These are phyloP conservation scores for Penicillium macrosclerotiorum DNA, from an alignment of 495 filamentous ascomycete genomes.

Conservation along the genomic window DNA sequence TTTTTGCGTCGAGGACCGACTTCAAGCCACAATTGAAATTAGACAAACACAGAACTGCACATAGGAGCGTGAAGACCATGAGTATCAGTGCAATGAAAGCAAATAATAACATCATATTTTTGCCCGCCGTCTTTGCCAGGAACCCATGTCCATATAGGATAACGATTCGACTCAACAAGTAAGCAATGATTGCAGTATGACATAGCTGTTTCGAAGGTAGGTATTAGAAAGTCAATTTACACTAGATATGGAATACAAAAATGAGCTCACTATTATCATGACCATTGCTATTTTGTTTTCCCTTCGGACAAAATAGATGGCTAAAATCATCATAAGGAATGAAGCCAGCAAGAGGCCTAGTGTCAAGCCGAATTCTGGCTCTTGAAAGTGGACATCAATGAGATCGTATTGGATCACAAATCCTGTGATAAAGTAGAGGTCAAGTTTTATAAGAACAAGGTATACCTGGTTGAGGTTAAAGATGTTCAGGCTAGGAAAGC, in stretches of 20 bases:
- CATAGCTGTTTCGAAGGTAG: conserved; percentile 4
- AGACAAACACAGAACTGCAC: conserved; percentile 9
- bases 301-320: conserved; percentile 14
- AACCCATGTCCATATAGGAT: conserved; percentile 6
- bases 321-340: conserved; percentile 14
- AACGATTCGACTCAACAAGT: conserved; percentile 19
- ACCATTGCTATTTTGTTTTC: conserved; percentile 12
- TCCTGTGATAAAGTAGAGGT: conserved; percentile 19
- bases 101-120: conserved; percentile 23
- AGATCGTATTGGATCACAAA: conserved; percentile 25
- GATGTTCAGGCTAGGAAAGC: not conserved
- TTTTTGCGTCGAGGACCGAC: not conserved
- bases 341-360: conserved; percentile 16
- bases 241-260: no score
- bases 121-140: conserved; percentile 11
- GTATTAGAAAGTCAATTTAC: no score
- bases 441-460: conserved; percentile 17
- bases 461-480: conserved; percentile 13
- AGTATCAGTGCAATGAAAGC: conserved; percentile 11
- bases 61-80: conserved; percentile 6
- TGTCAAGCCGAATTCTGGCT: conserved; percentile 23
- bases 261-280: conserved; percentile 15
- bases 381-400: conserved; percentile 23
- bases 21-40: conserved; percentile 17
- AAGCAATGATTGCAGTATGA: conserved; percentile 15